These are phyloP conservation scores for Wallacemonas sp. DNA, from an alignment of 208 protist genomes.

Conservation along the genomic window DNA sequence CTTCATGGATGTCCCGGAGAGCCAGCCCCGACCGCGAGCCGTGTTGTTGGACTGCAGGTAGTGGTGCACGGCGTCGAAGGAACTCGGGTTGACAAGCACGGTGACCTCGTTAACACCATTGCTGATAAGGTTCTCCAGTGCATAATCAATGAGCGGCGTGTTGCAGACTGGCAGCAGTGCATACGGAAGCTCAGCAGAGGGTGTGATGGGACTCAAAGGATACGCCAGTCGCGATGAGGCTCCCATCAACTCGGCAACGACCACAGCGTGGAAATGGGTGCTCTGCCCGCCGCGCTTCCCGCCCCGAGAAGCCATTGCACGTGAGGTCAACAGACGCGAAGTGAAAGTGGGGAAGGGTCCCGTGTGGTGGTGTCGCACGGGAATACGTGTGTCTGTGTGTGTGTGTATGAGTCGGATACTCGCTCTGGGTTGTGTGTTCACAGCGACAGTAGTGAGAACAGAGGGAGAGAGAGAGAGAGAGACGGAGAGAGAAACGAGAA, in stretches of 20 bases:
- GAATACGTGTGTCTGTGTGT: no score
- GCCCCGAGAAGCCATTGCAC: neutral
- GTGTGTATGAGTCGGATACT: no score
- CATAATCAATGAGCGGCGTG: conserved; percentile 85
- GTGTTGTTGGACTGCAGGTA: conserved; percentile 60
- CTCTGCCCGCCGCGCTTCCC: neutral
- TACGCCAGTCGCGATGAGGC: conserved; percentile 11
- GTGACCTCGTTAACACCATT: conserved; percentile 73
- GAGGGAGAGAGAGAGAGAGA: neutral
- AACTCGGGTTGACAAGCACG: conserved; percentile 61
- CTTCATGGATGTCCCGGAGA: conserved; percentile 60
- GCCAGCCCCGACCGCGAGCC: conserved; percentile 60
- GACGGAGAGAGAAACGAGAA: neutral
- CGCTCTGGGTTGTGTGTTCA: no score
- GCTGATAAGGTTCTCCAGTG: conserved; percentile 77
- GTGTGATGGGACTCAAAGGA: conserved; percentile 65
- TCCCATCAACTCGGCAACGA: conserved; percentile 2
- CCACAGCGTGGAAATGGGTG: conserved; percentile 1
- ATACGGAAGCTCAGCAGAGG: conserved; percentile 50
- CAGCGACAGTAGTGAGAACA: conserved; percentile 1
- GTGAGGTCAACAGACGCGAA: no score
- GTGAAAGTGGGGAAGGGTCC: no score
- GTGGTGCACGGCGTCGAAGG: conserved; percentile 32
- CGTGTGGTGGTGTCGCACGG: no score
- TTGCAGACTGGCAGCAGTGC: conserved; percentile 86